phyloP scores from a whole-genome alignment of 192 early-diverging fungal genomes.

The Coemansia reversa region DNA sequence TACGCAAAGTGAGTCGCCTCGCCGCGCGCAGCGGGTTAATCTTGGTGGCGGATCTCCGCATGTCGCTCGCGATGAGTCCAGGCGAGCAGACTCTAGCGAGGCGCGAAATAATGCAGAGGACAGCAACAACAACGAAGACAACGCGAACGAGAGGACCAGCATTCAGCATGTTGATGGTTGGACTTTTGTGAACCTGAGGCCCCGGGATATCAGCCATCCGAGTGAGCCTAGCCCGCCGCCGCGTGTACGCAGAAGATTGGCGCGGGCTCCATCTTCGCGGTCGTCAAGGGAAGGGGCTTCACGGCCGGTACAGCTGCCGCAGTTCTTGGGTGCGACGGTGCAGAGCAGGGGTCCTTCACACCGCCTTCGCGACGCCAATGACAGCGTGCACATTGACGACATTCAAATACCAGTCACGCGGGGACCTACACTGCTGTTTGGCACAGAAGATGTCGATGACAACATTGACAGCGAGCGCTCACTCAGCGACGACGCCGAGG shows the following conservation, averaged over 20 bases:
- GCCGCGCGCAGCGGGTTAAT: constrained; percentile 3
- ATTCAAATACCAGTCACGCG: background rate
- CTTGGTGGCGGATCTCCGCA: background rate
- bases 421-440: constrained; percentile 4
- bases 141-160: background rate
- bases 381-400: background rate
- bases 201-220: constrained; percentile 5
- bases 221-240: background rate
- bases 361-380: background rate
- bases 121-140: background rate
- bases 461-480: background rate
- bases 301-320: constrained; percentile 2
- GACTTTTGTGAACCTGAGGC: constrained; percentile 30
- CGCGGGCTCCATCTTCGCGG: background rate
- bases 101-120: background rate
- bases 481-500: background rate
- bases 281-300: background rate
- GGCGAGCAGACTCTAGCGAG: background rate
- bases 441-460: background rate
- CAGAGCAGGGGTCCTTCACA: background rate
- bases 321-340: background rate
- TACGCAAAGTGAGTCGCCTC: background rate
- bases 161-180: constrained; percentile 22
- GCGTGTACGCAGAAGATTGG: constrained; percentile 10
- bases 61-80: background rate